These are phyloP conservation scores for Puccinia polysora DNA, from an alignment of 1,284 basidiomycete species.

Conservation along the genomic window DNA sequence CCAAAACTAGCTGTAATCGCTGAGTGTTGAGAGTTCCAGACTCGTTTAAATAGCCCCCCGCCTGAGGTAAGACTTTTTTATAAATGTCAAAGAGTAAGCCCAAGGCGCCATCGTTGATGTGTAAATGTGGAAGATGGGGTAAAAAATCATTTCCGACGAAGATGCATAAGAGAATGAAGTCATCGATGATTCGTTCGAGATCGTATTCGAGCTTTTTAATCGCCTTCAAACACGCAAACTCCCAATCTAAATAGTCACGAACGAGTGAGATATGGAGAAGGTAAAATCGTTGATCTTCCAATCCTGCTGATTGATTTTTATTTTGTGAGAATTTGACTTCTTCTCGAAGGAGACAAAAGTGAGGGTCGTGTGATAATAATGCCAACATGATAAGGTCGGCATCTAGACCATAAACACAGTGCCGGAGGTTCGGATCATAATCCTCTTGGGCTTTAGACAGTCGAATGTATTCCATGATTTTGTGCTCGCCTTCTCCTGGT, in stretches of 20 bases:
- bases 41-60: conserved; percentile 89
- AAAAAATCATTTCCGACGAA: conserved; percentile 52
- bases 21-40: conserved; percentile 73
- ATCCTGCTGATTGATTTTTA: not conserved
- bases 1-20: conserved; percentile 76
- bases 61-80: conserved; percentile 48
- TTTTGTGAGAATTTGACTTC: conserved; percentile 62
- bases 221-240: conserved; percentile 49
- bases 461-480: conserved; percentile 99
- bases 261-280: conserved; percentile 51
- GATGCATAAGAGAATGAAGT: conserved; percentile 53
- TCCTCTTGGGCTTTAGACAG: conserved; percentile 86
- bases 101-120: conserved; percentile 53
- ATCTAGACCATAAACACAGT: conserved; percentile 96
- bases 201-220: conserved; percentile 48
- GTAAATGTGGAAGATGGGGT: conserved; percentile 53
- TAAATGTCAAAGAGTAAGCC: conserved; percentile 52
- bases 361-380: conserved; percentile 92
- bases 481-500: conserved; percentile 98
- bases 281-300: conserved; percentile 47
- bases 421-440: conserved; percentile 87
- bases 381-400: conserved; percentile 99
- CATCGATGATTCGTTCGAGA: conserved; percentile 53
- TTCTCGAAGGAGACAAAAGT: conserved; percentile 94
- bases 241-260: conserved; percentile 53